Base-by-base conservation (phyloP, 1,284 basidiomycete genomes). In the Psilocybe mexicana region DNA sequence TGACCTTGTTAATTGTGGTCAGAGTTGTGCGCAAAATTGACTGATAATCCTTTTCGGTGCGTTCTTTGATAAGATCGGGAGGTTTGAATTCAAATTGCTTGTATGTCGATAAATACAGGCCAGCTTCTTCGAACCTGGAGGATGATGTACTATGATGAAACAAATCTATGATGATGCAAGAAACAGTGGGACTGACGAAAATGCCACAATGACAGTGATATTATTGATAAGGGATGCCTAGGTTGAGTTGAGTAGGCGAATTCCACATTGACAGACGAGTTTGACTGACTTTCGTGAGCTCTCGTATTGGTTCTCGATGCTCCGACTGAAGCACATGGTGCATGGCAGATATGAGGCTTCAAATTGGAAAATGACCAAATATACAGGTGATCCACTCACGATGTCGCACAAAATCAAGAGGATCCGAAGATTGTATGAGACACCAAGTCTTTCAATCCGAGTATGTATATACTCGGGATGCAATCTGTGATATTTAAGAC, bases 391-490 rank as follows among this genome's bases (percentile, higher is more conserved):
- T 53, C 40, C 12, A 67, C 92, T 70, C 67, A 96, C 94, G 48
- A 97, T 86, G 74, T 99, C 97, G 69, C 94, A 98, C 65, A 95
- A 79, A 38, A 99, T 81, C 12, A 99, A 80, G n/a, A 99, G 76
- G 44, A 99, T 84, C 43, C 97, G 79, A 1, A 98, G 80, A 53
- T 85, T 91, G 71, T 94, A 99, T 11, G 86, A 84, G 43, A 83
- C 83, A 2, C 87, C 88, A 14, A 99, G 84, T 65, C 89, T 90
- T 67, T 93, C 88, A 59, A 99, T 95, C 2, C 97, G 87, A 45
- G 84, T 83, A 69, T 95, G 92, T 59, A 99, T 90, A 70, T 99
- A 99, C 73, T 99, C 97, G 3, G 97, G 97, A 72, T 99, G 97
- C 14, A 99, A 81, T 26, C 96, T 90, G 68, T 99, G 96, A 66